These are phyloP conservation scores for Carex kokanica DNA, from an alignment of 176 grass and related monocot genomes.

Conservation along the genomic window DNA sequence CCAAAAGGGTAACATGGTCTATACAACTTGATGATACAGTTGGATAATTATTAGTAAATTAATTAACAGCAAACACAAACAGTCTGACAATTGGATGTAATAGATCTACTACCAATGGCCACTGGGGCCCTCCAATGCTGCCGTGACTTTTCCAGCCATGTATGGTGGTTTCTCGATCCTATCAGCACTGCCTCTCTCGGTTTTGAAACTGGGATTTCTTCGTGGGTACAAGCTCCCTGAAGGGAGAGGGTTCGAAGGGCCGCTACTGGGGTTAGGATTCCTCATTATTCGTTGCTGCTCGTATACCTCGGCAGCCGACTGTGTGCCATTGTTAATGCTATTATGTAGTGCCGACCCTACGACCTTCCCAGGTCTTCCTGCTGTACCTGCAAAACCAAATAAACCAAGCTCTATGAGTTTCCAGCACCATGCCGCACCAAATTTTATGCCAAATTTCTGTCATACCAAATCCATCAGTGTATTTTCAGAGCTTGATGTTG, in stretches of 20 bases:
- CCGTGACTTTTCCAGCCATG: slow-evolving; percentile 48
- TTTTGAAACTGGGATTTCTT: slow-evolving; percentile 76
- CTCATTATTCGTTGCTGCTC: slow-evolving; percentile 59
- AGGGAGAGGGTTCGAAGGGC: slow-evolving; percentile 44
- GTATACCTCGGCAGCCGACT: slow-evolving; percentile 37
- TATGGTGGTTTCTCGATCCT: slow-evolving; percentile 67
- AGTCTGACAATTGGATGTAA: neutral
- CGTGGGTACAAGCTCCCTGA: slow-evolving; percentile 57
- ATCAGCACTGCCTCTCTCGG: slow-evolving; percentile 55
- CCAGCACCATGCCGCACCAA: neutral
- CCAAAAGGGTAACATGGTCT: slow-evolving; percentile 24
- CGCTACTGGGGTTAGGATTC: slow-evolving; percentile 37
- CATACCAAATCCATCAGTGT: neutral
- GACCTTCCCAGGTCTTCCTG: slow-evolving; percentile 53
- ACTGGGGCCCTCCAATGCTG: slow-evolving; percentile 48
- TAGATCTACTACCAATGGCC: slow-evolving; percentile 72
- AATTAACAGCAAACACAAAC: neutral
- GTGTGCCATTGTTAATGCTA: slow-evolving; percentile 26
- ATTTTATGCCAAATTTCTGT: neutral
- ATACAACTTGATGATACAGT: slow-evolving; percentile 25
- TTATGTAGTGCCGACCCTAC: slow-evolving; percentile 45
- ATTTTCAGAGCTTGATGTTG: neutral
- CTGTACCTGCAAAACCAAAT: slow-evolving; percentile 44
- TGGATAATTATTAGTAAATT: slow-evolving; percentile 26
- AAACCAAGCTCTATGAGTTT: neutral